Percentiles rank a stretch among this genome's conserved stretches.
Evolutionary conservation across 1,139 yeast genomes (phyloP).

Genomic region (Yamadazyma songkhlaensis): DNA sequence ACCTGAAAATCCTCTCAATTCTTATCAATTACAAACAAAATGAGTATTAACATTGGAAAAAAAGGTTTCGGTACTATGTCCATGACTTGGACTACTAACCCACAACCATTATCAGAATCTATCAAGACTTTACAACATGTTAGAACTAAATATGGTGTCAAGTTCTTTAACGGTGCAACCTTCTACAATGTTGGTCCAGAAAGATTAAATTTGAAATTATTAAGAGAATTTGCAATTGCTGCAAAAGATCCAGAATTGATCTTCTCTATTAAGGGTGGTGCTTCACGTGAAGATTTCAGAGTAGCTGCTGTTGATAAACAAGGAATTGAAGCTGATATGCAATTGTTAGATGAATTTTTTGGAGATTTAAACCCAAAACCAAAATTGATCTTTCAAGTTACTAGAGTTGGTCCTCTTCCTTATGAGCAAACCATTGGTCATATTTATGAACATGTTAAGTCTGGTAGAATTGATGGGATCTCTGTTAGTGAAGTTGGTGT

Average conservation of each 20-base stretch:
- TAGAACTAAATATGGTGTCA: conserved; percentile 42
- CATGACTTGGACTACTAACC: conserved; percentile 52
- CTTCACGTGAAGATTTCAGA: conserved; percentile 22
- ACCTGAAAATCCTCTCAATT: not conserved
- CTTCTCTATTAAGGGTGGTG: conserved; percentile 67
- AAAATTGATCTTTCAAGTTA: conserved; percentile 61
- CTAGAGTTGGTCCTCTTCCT: conserved; percentile 61
- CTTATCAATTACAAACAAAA: not conserved
- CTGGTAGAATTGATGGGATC: conserved; percentile 61
- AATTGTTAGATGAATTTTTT: conserved; percentile 41
- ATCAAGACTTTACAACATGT: conserved; percentile 48
- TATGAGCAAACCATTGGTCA: conserved; percentile 49
- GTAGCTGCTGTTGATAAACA: conserved; percentile 50
- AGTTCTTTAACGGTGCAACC: conserved; percentile 71
- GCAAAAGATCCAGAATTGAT: conserved; percentile 48
- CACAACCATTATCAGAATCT: conserved; percentile 46
- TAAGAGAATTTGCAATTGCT: conserved; percentile 23
- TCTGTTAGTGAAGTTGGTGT: conserved; percentile 71
- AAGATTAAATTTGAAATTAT: conserved; percentile 38
- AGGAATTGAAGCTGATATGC: conserved; percentile 47
- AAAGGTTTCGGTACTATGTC: conserved; percentile 66
- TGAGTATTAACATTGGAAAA: conserved; percentile 4
- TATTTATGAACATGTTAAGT: conserved; percentile 49
- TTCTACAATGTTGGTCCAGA: conserved; percentile 58
- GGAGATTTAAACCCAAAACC: conserved; percentile 27